Conservation (phyloP, 1,139 yeast species). For the Geotrichum carabidarum region DNA sequence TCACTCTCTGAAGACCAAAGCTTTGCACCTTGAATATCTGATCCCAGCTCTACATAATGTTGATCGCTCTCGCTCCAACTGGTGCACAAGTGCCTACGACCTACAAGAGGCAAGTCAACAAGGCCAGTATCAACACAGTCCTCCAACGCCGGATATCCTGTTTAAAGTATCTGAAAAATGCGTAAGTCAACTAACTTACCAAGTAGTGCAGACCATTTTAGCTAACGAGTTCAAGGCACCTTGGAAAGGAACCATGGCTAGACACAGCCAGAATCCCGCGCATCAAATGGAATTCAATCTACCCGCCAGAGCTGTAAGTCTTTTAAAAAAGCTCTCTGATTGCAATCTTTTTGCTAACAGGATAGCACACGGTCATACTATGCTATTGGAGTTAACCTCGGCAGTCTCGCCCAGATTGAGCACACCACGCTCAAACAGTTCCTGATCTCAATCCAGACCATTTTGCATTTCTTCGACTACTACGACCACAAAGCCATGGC, state of each 20-base stretch:
- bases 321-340: background rate
- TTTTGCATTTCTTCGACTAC: slow-evolving; percentile 17
- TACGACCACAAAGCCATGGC: slow-evolving; percentile 12
- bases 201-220: no score
- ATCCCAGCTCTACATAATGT: background rate
- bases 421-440: slow-evolving; percentile 5
- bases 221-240: slow-evolving; percentile 9
- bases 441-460: slow-evolving; percentile 5
- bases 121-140: slow-evolving; percentile 1
- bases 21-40: background rate
- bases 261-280: slow-evolving; percentile 9
- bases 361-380: slow-evolving; percentile 13
- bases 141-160: slow-evolving; percentile 10
- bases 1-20: background rate
- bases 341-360: background rate
- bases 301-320: slow-evolving; percentile 7
- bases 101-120: slow-evolving; percentile 12
- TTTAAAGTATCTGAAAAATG: slow-evolving; percentile 14
- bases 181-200: background rate
- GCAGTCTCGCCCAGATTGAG: slow-evolving; percentile 3
- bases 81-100: slow-evolving; percentile 13
- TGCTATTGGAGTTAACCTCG: slow-evolving; percentile 15
- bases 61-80: slow-evolving; percentile 11
- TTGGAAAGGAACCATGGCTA: slow-evolving; percentile 17
- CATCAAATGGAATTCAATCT: slow-evolving; percentile 8